These are phyloP conservation scores for Hydrangea macrophylla DNA, from an alignment of 148 eudicot species.

Conservation along the genomic window DNA sequence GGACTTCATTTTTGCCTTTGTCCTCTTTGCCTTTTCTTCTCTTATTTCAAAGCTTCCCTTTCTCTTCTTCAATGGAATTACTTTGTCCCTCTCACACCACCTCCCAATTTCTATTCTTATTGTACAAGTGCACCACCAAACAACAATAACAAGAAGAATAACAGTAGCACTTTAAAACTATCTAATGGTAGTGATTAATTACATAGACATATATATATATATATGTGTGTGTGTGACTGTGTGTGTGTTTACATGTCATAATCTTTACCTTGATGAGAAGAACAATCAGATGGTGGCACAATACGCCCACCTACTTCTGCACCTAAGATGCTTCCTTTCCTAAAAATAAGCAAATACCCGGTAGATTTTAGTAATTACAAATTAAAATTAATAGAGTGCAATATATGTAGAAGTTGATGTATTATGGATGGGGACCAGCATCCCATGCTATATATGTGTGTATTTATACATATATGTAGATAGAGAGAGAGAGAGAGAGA, in stretches of 20 bases:
- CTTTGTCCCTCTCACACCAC: constrained; percentile 35
- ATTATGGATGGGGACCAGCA: constrained; percentile 32
- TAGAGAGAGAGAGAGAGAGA: neutral
- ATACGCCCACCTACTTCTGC: constrained; percentile 14
- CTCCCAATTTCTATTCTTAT: constrained; percentile 12
- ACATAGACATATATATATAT: no score
- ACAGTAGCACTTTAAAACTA: neutral
- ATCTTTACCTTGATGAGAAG: constrained; percentile 27
- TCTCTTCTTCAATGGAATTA: constrained; percentile 64
- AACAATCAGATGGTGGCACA: constrained; percentile 9
- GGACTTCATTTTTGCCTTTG: constrained; percentile 9
- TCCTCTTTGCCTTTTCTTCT: constrained; percentile 1
- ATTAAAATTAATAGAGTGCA: constrained; percentile 3
- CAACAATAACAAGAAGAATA: neutral
- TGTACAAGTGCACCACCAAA: constrained; percentile 12
- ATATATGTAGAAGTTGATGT: constrained; percentile 11
- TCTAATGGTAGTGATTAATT: neutral
- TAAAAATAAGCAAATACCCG: constrained; percentile 27
- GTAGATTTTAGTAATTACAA: constrained; percentile 17
- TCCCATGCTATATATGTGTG: constrained; percentile 36
- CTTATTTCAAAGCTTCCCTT: constrained; percentile 24
- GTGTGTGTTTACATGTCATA: neutral
- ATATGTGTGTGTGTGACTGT: no score
- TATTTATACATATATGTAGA: constrained; percentile 18
- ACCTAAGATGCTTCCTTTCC: constrained; percentile 33